Evolutionary conservation across 371 early-diverging fungal genomes (phyloP), one percentile per base, ranked within the genome.

Genomic region (Mortierella sp.): DNA sequence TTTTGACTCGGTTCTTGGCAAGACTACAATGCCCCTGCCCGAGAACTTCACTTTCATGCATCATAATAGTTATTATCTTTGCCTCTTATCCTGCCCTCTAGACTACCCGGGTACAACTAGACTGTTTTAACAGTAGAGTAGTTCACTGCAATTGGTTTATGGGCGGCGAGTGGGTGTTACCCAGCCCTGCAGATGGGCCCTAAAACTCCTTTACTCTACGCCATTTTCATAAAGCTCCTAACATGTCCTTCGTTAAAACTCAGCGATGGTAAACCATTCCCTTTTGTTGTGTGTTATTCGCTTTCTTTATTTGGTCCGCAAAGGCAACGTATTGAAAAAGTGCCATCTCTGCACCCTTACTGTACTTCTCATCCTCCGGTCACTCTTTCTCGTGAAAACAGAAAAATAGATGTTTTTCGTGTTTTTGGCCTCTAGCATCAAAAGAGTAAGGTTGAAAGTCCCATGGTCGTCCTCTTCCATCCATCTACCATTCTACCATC

Each of bases 171-270:
- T n/a, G n/a, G n/a, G n/a, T n/a, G n/a, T n/a, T n/a, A n/a, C n/a
- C n/a, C n/a, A n/a, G n/a, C n/a, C n/a, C n/a, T n/a, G n/a, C n/a
- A n/a, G n/a, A n/a, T n/a, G n/a, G n/a, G n/a, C n/a, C n/a, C n/a
- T n/a, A n/a, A n/a, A n/a, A n/a, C n/a, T n/a, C n/a, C n/a, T n/a
- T n/a, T n/a, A 19, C 55, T 31, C 22, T 19, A 58, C 61, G 61
- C 61, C 37, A 58, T 16, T 34, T n/a, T 34, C 22, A 16, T 40
- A 40, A 63, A 41, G 43, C 26, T 39, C 41, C 39, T 64, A 64
- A 39, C 39, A 29, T 66, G 66, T 31, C 65, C n/a, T 63, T 11
- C 40, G 44, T 66, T 66, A 34, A 47, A 66, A 66, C 66, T 47
- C 66, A 66, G 66, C 34, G 43, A 31, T 8, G 24, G 5, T 41